Evolutionary conservation across 2,329 filamentous ascomycete species (phyloP), one percentile per base, ranked within the genome.

Genomic region (Trichophyton mentagrophytes): DNA sequence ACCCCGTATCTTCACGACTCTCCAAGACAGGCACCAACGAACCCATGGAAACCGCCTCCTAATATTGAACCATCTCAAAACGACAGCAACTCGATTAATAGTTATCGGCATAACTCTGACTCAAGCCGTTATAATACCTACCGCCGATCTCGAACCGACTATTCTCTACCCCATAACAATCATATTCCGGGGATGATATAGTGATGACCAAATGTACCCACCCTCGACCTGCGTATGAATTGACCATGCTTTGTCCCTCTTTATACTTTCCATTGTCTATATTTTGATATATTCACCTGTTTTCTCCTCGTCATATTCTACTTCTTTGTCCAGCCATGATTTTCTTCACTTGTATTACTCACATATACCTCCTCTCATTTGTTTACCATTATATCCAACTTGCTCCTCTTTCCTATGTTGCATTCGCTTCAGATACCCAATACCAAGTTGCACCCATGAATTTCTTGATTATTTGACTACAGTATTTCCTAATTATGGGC

Each of bases 171-270:
- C 5, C 30, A 55, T 30, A 36, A 33, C 15, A 55, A 55, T 20
- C 51, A 55, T 36, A 55, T 55, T 36, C 51, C 51, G 15, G 51
- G 51, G n/a, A 55, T 55, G 51, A 55, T 55, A 55, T 55, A 36
- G 30, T 55, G 11, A 55, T 27, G 27, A 55, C 51, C 51, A 33
- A n/a, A 55, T 7, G 20, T 55, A 36, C 33, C 11, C n/a, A 9
- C 17, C 30, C 27, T 55, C 9, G 5, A 27, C 22, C 11, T 55
- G 30, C n/a, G 17, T 55, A 55, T 36, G 51, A 55, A 7, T 38
- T 11, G 17, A 17, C 25, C n/a, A 7, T 55, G 5, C 13, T 8
- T 17, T 9, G 33, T 55, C 46, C 20, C 5, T 55, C 30, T 9
- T 9, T 27, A n/a, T 6, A n/a, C 9, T 55, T 55, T 55, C 22